These are phyloP conservation scores for Coniochaeta prunicola DNA, from an alignment of 2,329 filamentous ascomycete genomes.

Conservation along the genomic window DNA sequence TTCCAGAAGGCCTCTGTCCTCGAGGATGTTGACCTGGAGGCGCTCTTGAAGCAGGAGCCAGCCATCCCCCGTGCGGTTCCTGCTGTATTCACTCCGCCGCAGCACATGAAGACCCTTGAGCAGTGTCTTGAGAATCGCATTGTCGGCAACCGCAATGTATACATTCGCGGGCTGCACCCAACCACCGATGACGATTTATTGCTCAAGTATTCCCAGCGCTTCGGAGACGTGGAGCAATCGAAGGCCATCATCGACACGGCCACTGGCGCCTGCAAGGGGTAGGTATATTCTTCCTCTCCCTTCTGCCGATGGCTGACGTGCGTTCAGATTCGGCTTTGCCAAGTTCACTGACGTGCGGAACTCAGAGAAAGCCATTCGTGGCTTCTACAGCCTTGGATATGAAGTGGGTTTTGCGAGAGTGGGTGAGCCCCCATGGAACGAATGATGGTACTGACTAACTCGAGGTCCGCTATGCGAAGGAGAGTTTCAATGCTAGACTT, in stretches of 20 bases:
- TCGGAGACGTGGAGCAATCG: conserved; percentile 90
- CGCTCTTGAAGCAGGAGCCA: conserved; percentile 67
- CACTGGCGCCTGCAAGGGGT: conserved; percentile 96
- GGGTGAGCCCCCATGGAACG: conserved; percentile 22
- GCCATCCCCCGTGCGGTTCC: conserved; percentile 82
- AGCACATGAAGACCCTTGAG: conserved; percentile 82
- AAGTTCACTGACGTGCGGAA: conserved; percentile 85
- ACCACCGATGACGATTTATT: conserved; percentile 92
- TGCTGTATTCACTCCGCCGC: conserved; percentile 77
- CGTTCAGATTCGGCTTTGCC: conserved; percentile 83
- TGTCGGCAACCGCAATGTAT: conserved; percentile 90
- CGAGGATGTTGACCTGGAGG: conserved; percentile 49
- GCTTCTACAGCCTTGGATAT: conserved; percentile 89
- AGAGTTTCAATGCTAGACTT: conserved; percentile 96
- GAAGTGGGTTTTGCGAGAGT: conserved; percentile 96
- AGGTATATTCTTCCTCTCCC: conserved; percentile 22
- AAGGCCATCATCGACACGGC: conserved; percentile 97
- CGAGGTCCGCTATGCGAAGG: conserved; percentile 39
- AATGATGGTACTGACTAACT: conserved; percentile 4
- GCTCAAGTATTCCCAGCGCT: conserved; percentile 73
- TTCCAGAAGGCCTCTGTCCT: conserved; percentile 32
- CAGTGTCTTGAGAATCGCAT: conserved; percentile 92
- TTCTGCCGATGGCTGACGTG: conserved; percentile 17
- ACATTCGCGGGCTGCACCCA: conserved; percentile 91
- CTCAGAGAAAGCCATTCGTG: conserved; percentile 92